Base-by-base conservation (phyloP, 129 eudicot genomes). In the Flaveria sonorensis region DNA sequence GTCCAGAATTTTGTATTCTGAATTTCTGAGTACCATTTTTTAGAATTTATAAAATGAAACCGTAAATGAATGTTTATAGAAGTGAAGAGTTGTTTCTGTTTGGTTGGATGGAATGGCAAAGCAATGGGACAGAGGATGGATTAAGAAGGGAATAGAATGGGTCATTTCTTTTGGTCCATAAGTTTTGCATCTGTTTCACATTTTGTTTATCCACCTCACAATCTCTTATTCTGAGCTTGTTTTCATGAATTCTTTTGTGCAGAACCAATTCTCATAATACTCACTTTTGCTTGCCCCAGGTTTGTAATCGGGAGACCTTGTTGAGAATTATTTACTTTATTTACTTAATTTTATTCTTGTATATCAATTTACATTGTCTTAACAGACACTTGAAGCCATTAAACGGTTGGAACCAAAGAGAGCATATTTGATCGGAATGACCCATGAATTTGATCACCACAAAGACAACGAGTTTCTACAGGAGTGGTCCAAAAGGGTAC, bases 251-350 rank as follows among this genome's bases (percentile, higher is more conserved):
- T 69, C 39, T 75, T 56, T 74, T 77, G 20, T 88, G 88, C 99
- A 95, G 99, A 86, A 85, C 24, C n/a, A 91, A 87, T 32, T 85
- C 90, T 65, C 97, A 88, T 74, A 95, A 89, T 67, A 81, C 87
- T 55, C 99, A 95, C 85, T 89, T 95, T 73, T 95, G 99, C 87
- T 72, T 95, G 21, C 88, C 99, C 63, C 97, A 95, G 99, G 99
- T 95, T 73, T 79, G 86, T 72, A 51, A 57, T 56, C 56, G 5
- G 30, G 60, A 19, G 19, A 48, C 46, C 20, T 69, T 63, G 14
- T 78, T 15, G 40, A 39, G 53, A 42, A 55, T n/a, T 68, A 2
- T 20, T 71, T 30, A 46, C 64, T 40, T 59, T 64, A 62, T 42
- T 69, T 62, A 6, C 23, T 69, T 71, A 10, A 40, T 52, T 56